Percentiles rank a stretch among this genome's conserved stretches.
Evolutionary conservation across 2,329 filamentous ascomycete genomes (phyloP).

Genomic region (Cryphonectria nitschkei): DNA sequence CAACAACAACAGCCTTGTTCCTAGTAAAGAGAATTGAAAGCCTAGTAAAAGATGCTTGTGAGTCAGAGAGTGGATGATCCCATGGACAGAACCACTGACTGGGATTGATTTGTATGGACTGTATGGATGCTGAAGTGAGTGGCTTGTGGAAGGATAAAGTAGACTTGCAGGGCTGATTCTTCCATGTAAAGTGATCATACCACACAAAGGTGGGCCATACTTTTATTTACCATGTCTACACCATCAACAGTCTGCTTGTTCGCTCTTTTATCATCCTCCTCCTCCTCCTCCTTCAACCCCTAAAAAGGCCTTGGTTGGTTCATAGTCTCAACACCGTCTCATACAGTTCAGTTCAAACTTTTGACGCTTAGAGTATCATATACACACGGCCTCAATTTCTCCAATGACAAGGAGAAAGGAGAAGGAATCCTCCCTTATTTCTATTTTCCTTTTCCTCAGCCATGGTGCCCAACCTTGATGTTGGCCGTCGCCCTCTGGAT

Average conservation of each 20-base stretch:
- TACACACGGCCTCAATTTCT: background rate
- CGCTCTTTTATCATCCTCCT: background rate
- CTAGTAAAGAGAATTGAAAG: no score
- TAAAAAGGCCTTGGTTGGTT: no score
- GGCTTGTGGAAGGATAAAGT: background rate
- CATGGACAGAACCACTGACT: background rate
- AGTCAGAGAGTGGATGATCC: background rate
- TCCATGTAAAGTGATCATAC: background rate
- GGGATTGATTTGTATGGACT: background rate
- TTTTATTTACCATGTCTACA: background rate
- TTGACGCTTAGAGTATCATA: background rate
- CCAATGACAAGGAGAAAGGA: background rate
- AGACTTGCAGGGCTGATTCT: background rate
- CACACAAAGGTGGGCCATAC: background rate
- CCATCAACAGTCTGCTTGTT: background rate
- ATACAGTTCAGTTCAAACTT: background rate
- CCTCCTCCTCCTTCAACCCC: background rate
- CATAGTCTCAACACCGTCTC: no score
- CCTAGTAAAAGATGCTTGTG: background rate
- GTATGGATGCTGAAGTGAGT: background rate
- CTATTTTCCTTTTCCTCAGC: background rate
- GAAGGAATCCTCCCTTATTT: background rate
- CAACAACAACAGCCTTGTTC: no score
- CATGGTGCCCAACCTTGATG: constrained; percentile 29
- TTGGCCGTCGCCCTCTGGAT: constrained; percentile 39